These are phyloP conservation scores for Daphne laureola DNA, from an alignment of 441 rosid species.

Conservation along the genomic window DNA sequence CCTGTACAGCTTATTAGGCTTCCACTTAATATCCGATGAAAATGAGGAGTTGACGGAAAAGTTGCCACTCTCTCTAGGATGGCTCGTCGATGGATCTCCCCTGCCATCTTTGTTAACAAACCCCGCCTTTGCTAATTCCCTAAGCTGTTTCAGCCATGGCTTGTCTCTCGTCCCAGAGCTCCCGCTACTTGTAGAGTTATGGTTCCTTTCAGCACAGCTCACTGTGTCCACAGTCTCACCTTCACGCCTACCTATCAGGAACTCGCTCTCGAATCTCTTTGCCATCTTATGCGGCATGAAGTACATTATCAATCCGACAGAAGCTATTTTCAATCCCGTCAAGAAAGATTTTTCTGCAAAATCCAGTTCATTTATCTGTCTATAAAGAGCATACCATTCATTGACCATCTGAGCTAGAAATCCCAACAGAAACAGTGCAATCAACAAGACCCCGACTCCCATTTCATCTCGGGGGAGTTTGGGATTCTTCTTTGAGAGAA, in stretches of 20 bases:
- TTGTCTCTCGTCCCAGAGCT: slow-evolving; percentile 55
- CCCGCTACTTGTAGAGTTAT: slow-evolving; percentile 40
- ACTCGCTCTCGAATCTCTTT: slow-evolving; percentile 33
- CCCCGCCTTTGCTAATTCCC: slow-evolving; percentile 81
- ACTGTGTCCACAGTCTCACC: slow-evolving; percentile 30
- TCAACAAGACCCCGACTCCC: slow-evolving; percentile 58
- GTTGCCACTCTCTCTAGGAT: slow-evolving; percentile 61
- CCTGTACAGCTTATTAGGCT: slow-evolving; percentile 55
- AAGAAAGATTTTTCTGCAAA: slow-evolving; percentile 37
- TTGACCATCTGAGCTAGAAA: slow-evolving; percentile 46
- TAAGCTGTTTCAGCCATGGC: slow-evolving; percentile 66
- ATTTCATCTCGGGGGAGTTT: slow-evolving; percentile 27
- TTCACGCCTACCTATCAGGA: slow-evolving; percentile 26
- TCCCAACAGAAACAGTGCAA: slow-evolving; percentile 55
- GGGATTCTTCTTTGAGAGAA: slow-evolving; percentile 33
- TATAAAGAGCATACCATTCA: slow-evolving; percentile 72
- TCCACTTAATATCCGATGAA: slow-evolving; percentile 50
- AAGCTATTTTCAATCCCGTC: slow-evolving; percentile 53
- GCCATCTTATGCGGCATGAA: slow-evolving; percentile 39
- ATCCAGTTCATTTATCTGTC: slow-evolving; percentile 58
- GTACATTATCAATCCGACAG: slow-evolving; percentile 51
- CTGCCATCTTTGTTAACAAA: slow-evolving; percentile 46
- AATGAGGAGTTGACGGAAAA: slow-evolving; percentile 46
- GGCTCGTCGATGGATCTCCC: slow-evolving; percentile 70
- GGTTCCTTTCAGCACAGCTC: slow-evolving; percentile 34